Conservation (phyloP, 1,139 yeast genomes). For the Pichia sp. region DNA sequence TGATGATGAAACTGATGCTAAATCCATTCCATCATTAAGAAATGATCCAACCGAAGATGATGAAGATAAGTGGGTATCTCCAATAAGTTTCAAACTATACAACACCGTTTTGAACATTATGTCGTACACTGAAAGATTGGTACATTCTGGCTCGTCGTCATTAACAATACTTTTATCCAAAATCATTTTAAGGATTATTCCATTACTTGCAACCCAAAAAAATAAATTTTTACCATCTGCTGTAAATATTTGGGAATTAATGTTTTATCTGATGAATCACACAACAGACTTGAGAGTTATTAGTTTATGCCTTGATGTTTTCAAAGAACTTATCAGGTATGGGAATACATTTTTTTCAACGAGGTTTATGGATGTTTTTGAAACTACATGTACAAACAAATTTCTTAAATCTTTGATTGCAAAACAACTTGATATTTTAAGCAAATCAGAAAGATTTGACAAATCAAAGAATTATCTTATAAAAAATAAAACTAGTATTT, state of each 20-base stretch:
- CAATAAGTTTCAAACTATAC: slow-evolving; percentile 56
- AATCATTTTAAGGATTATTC: slow-evolving; percentile 45
- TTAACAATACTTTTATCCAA: slow-evolving; percentile 52
- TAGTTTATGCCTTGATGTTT: slow-evolving; percentile 32
- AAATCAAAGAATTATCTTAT: slow-evolving; percentile 2
- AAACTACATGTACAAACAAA: slow-evolving; percentile 21
- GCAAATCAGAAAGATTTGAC: not conserved
- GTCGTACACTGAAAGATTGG: slow-evolving; percentile 61
- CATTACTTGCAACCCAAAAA: slow-evolving; percentile 58
- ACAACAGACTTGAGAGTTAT: slow-evolving; percentile 33
- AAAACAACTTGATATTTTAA: slow-evolving; percentile 4
- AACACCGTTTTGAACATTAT: slow-evolving; percentile 53
- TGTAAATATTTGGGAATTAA: slow-evolving; percentile 64
- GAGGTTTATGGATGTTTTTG: slow-evolving; percentile 39
- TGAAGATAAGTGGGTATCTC: slow-evolving; percentile 52
- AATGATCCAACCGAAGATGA: slow-evolving; percentile 16
- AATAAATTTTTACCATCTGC: slow-evolving; percentile 58
- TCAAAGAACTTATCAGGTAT: slow-evolving; percentile 34
- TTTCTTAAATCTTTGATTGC: slow-evolving; percentile 16
- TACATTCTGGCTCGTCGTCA: slow-evolving; percentile 59
- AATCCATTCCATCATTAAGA: slow-evolving; percentile 11
- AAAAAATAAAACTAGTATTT: slow-evolving; percentile 24
- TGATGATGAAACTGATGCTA: slow-evolving; percentile 27
- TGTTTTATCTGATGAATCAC: slow-evolving; percentile 36
- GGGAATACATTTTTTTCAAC: slow-evolving; percentile 47